phyloP scores from a whole-genome alignment of 495 filamentous ascomycete species.

The Filosporella fistucella region DNA sequence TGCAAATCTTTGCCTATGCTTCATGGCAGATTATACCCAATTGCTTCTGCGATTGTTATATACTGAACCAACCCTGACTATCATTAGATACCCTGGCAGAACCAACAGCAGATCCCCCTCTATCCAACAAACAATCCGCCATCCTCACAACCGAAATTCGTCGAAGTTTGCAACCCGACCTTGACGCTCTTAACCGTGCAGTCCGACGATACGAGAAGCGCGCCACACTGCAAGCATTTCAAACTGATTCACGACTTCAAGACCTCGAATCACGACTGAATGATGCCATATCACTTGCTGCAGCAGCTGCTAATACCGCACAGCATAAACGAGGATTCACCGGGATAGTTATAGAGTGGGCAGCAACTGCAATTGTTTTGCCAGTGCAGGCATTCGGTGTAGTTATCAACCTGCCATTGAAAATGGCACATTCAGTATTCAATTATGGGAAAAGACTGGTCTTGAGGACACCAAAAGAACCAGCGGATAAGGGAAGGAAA shows the following conservation, averaged over 20 bases:
- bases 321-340: slow-evolving; percentile 17
- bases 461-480: background rate
- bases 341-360: slow-evolving; percentile 20
- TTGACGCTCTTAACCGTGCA: slow-evolving; percentile 86
- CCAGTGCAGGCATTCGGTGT: slow-evolving; percentile 19
- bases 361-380: slow-evolving; percentile 16
- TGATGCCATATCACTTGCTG: slow-evolving; percentile 76
- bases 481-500: slow-evolving; percentile 6
- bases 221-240: slow-evolving; percentile 60
- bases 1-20: too few species aligned
- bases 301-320: slow-evolving; percentile 60
- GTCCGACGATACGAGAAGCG: slow-evolving; percentile 94
- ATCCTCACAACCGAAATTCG: slow-evolving; percentile 57
- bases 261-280: slow-evolving; percentile 64
- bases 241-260: slow-evolving; percentile 70
- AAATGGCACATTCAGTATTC: slow-evolving; percentile 12
- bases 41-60: too few species aligned
- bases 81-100: too few species aligned
- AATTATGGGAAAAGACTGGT: too few species aligned
- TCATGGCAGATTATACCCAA: too few species aligned
- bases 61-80: too few species aligned
- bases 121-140: slow-evolving; percentile 30
- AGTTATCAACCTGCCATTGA: slow-evolving; percentile 19
- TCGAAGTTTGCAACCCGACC: slow-evolving; percentile 66
- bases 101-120: slow-evolving; percentile 18